Base-by-base conservation (phyloP, 176 grass and related monocot genomes). In the Triticum timopheevii region DNA sequence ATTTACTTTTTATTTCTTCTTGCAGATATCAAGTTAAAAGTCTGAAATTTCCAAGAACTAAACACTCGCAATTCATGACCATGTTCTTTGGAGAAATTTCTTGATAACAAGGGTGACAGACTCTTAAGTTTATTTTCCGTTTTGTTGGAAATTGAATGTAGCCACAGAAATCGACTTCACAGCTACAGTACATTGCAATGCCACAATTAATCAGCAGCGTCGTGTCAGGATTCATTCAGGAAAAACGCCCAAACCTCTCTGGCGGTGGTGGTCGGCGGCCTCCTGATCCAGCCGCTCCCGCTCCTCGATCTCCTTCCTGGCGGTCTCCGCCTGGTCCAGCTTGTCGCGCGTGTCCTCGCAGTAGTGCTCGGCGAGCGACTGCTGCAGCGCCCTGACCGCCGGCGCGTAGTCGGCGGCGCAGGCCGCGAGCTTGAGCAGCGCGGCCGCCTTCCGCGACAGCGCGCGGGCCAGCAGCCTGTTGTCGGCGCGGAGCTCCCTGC, bases 251-350 rank as follows among this genome's bases (percentile, higher is more conserved):
- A 49, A 81, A 93, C 92, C 92, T 90, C 25, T 90, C 67, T 88
- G 79, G 33, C 85, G 92, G 73, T 88, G 73, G 45, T 80, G 65
- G 69, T 93, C 88, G 52, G 92, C 92, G 10, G 44, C 52, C 31
- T 83, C 84, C 86, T 66, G 88, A 90, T 90, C 79, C 5, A 93
- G 80, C 3, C 83, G 89, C 16, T 90, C 86, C 86, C 80, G 88
- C 82, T 93, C 86, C 61, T 88, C 82, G 2, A 76, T 7, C 70
- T 71, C 73, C 80, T 83, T 90, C 83, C 84, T 88, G 4, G 3
- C 20, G 13, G 10, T 17, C 81, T 86, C 86, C 20, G 85, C 86
- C 39, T 88, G 47, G 9, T 69, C 71, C 19, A 93, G 92, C 86
- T 86, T 88, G 22, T 35, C 76, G 58, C 62, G 76, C 11, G 92